Base-by-base conservation (phyloP, 305 asterid genomes). In the Fraxinus sp. region DNA sequence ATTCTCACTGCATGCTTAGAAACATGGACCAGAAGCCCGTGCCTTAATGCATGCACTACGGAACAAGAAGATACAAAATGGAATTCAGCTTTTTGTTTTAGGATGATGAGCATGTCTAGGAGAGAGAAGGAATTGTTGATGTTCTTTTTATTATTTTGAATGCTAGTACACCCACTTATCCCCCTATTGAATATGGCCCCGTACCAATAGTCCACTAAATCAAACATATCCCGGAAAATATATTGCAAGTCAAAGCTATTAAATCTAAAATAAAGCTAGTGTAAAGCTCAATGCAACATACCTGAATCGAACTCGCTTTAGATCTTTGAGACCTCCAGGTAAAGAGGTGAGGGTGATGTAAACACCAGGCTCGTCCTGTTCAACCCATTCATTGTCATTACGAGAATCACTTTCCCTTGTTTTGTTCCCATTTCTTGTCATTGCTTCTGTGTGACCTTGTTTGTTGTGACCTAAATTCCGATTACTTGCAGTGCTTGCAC, bases 291-390 rank as follows among this genome's bases (percentile, higher is more conserved):
- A 80, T 24, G 83, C 37, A 73, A 86, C 87, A 79, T 88, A 96
- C 99, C 99, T 96, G 98, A 96, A 96, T 85, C 99, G 98, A 84
- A 96, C 99, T 82, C 99, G 93, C 86, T 96, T 96, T 84, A 96
- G 91, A 85, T 96, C 99, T 84, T 96, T 95, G 85, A 87, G 89
- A 46, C 98, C 99, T 80, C 98, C 98, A 70, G 98, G 94, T 88
- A 95, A 88, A 80, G 98, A 92, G 84, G 98, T 92, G 78, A 96
- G 98, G 35, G 99, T 96, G 41, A 96, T 95, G 89, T 96, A 96
- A 78, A 96, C 99, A 80, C 99, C 99, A 75, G 97, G 94, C 81
- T 96, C 99, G 73, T 95, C 99, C 90, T 96, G 99, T 87, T 96
- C 99, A 81, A 96, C 98, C 98, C 98, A 95, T 85, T 96, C 99